Conservation (phyloP, 1,284 basidiomycete genomes). For the Veloboletus limbatus region DNA sequence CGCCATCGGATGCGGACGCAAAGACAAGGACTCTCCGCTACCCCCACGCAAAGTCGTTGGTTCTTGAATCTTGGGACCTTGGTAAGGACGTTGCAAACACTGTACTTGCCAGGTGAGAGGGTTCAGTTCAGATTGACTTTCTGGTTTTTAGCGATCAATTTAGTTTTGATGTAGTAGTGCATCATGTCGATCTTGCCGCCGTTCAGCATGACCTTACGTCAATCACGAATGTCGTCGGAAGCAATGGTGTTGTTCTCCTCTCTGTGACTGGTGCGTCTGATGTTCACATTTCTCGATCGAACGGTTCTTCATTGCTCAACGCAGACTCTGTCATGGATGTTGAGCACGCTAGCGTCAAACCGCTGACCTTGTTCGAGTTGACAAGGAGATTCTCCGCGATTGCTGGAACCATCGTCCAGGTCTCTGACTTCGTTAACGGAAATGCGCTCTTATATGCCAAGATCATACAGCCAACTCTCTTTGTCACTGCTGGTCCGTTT, state of each 20-base stretch:
- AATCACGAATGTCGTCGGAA: slow-evolving; percentile 23
- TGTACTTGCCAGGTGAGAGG: slow-evolving; percentile 14
- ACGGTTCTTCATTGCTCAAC: not conserved
- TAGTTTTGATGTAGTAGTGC: slow-evolving; percentile 22
- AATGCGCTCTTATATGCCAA: slow-evolving; percentile 18
- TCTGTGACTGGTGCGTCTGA: slow-evolving; percentile 19
- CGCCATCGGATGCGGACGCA: slow-evolving; percentile 21
- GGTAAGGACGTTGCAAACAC: slow-evolving; percentile 3
- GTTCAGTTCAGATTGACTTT: not conserved
- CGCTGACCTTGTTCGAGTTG: slow-evolving; percentile 11
- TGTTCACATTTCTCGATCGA: not conserved
- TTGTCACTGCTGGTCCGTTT: slow-evolving; percentile 16
- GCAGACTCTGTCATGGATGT: slow-evolving; percentile 19
- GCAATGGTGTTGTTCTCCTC: slow-evolving; percentile 20
- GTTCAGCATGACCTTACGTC: slow-evolving; percentile 21
- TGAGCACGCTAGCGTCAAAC: slow-evolving; percentile 17
- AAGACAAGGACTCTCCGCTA: slow-evolving; percentile 21
- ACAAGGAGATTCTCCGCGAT: slow-evolving; percentile 13
- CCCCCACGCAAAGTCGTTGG: slow-evolving; percentile 15
- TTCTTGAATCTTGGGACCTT: slow-evolving; percentile 21
- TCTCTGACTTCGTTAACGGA: slow-evolving; percentile 11
- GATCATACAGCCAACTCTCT: slow-evolving; percentile 14
- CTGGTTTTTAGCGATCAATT: not conserved
- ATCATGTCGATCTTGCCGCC: slow-evolving; percentile 21
- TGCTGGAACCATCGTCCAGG: slow-evolving; percentile 6